These are phyloP conservation scores for Hemisphaericaspora xylanilytica DNA, from an alignment of 1,139 yeast genomes.

Conservation along the genomic window DNA sequence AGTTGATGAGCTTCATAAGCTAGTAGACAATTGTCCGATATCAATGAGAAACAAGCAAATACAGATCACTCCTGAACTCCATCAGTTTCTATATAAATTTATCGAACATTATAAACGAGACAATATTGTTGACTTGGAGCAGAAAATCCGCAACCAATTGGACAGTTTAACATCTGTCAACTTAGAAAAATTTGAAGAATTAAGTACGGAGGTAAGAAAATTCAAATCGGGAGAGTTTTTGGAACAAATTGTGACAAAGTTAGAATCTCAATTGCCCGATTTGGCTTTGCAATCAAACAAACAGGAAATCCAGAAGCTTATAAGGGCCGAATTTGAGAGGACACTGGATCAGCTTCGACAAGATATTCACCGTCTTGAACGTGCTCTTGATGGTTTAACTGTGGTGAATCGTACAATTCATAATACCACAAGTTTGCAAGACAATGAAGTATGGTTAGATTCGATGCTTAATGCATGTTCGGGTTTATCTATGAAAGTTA, in stretches of 20 bases:
- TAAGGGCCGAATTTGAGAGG: background rate
- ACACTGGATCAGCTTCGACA: conserved; percentile 5
- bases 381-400: conserved; percentile 26
- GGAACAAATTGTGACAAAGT: conserved; percentile 23
- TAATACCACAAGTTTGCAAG: background rate
- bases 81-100: conserved; percentile 34
- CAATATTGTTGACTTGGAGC: background rate
- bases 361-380: conserved; percentile 20
- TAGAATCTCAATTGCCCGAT: background rate
- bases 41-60: conserved; percentile 33
- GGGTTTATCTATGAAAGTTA: conserved; percentile 36
- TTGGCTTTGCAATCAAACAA: background rate
- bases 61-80: conserved; percentile 43
- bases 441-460: conserved; percentile 14
- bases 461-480: conserved; percentile 34
- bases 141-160: background rate
- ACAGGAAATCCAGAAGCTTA: conserved; percentile 5
- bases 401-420: conserved; percentile 8
- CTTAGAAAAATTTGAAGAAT: conserved; percentile 6
- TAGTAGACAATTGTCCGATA: conserved; percentile 21
- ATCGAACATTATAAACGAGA: conserved; percentile 29
- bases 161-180: conserved; percentile 9
- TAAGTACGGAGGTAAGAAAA: conserved; percentile 22
- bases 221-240: conserved; percentile 22
- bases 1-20: background rate